Evolutionary conservation across 139 green algal species (phyloP), one percentile per base, ranked within the genome.

Genomic region (Chlorokybus atmophyticus): DNA sequence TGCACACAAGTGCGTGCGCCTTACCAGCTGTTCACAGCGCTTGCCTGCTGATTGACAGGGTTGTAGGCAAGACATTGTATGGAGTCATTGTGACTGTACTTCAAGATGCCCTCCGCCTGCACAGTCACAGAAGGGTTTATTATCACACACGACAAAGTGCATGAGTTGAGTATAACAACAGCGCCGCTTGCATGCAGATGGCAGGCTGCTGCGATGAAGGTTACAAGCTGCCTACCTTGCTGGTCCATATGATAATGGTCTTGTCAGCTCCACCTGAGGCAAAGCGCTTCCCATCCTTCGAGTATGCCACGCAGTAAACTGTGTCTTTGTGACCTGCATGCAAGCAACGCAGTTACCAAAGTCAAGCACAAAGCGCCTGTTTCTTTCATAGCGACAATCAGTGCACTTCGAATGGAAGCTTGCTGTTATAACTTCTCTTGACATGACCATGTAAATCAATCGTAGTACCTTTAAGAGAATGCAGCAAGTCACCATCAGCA

Each of bases 191-290:
- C n/a, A n/a, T 17, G 19, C 39, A 47, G 39, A 47, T 47, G 17
- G 19, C 39, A 47, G 19, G 39, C 17, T 47, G 19, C 19, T 47
- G 17, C 19, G 39, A 17, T 17, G 17, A 29, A 25, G 32, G n/a
- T n/a, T n/a, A n/a, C n/a, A n/a, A n/a, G n/a, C n/a, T n/a, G n/a
- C n/a, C n/a, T n/a, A 79, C 76, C 74, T 84, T 87, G 71, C 56
- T 80, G 17, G 81, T 88, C 84, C 84, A 93, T 41, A 93, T 88
- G 62, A 93, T 87, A 35, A 93, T 74, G 0, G 74, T 89, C 47
- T 83, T 86, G 69, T 93, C 84, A 32, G 84, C 84, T 2, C 83
- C 81, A 1, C 83, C 84, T 19, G 79, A 85, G 6, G 84, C 84
- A 66, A 93, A 87, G 19, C 80, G 71, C 67, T 85, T 86, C 4